Percentiles rank a stretch among this genome's conserved stretches.
Conservation (phyloP, 169 alveolate species). For the Eimeria necatrix region DNA sequence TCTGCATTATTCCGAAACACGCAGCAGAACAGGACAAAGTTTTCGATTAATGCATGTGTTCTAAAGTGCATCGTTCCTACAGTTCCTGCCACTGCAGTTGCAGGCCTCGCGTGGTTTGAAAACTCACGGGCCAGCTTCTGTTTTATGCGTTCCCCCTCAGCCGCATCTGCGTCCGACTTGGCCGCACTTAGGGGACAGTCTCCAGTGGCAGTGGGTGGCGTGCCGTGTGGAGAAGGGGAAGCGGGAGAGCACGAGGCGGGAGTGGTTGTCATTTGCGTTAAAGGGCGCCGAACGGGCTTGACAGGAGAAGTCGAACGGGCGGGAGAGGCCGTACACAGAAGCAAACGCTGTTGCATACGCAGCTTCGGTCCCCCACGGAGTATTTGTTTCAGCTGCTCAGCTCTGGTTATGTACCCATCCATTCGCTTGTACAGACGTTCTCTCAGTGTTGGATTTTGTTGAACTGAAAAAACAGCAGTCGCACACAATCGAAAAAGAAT, state of each 20-base stretch:
- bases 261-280: neutral
- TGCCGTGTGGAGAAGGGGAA: constrained; percentile 43
- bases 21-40: neutral
- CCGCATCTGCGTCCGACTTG: constrained; percentile 72
- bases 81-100: neutral
- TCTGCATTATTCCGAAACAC: constrained; percentile 42
- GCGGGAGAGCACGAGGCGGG: constrained; percentile 52
- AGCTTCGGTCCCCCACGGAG: constrained; percentile 17
- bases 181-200: constrained; percentile 14
- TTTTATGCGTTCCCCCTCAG: constrained; percentile 81
- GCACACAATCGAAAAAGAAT: neutral
- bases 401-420: constrained; percentile 83
- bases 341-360: constrained; percentile 35
- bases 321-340: constrained; percentile 34
- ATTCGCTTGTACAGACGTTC: constrained; percentile 79
- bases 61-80: neutral
- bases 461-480: constrained; percentile 42
- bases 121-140: constrained; percentile 72
- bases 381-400: constrained; percentile 82
- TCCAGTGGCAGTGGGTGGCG: constrained; percentile 52
- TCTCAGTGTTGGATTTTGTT: constrained; percentile 79
- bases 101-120: neutral
- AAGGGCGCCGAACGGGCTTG: neutral
- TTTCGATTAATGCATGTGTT: neutral
- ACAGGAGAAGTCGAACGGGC: neutral